Conservation (phyloP, 306 rosid species). For the Cicer judaicum region DNA sequence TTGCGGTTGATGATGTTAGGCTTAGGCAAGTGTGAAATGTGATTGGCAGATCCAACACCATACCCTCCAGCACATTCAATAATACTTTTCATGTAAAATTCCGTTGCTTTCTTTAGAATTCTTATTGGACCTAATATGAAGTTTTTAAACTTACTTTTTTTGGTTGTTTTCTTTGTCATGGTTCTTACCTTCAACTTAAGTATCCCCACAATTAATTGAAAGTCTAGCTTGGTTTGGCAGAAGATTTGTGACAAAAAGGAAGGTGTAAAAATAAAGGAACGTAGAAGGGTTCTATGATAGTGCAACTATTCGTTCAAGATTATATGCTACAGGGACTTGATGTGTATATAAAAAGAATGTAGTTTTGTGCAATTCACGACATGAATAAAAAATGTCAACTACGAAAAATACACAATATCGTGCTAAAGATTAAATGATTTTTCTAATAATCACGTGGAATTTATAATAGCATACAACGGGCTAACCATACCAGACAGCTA, state of each 20-base stretch:
- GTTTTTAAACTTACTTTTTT: conserved; percentile 33
- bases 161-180: conserved; percentile 22
- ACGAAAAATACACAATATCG: neutral
- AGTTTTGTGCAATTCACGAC: conserved; percentile 20
- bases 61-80: conserved; percentile 49
- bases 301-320: neutral
- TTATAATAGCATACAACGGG: neutral
- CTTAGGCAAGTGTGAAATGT: conserved; percentile 33
- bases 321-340: neutral
- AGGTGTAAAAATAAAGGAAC: neutral
- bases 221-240: neutral
- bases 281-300: no score
- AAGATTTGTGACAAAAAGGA: neutral
- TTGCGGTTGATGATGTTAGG: neutral
- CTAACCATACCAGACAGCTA: conserved; percentile 3
- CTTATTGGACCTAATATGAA: conserved; percentile 48
- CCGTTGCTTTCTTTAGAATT: conserved; percentile 51
- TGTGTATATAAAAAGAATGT: neutral
- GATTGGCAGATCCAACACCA: conserved; percentile 20
- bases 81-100: conserved; percentile 52
- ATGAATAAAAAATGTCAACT: conserved; percentile 1
- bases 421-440: neutral
- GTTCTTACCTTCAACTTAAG: conserved; percentile 1
- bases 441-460: neutral
- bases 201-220: neutral